Evolutionary conservation across 495 filamentous ascomycete species (phyloP), one percentile per base, ranked within the genome.

Genomic region (Chaetomium cochliodes): DNA sequence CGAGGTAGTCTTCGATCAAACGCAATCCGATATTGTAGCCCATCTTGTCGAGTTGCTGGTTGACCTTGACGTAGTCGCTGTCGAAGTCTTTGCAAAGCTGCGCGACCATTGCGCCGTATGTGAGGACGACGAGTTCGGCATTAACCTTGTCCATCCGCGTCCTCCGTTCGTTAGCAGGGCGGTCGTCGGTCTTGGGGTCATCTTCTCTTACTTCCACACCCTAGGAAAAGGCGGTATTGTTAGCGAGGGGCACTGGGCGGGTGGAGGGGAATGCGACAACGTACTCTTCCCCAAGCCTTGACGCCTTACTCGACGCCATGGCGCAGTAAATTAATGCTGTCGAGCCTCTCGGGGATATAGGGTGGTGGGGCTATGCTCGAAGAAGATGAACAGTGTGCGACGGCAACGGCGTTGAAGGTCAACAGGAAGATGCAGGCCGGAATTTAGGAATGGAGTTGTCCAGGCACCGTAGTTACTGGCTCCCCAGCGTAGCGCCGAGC

Each of bases 1-100:
- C 94, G 46, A 98, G 87, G 74, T 96, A 98, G 75, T 98, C 94
- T 70, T 98, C 94, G 74, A 98, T 97, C 68, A 98, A 80, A 28
- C 94, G 90, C 76, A 98, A 84, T 9, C 94, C 94, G 64, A 98
- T 98, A 69, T 97, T 97, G 81, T 98, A 96, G 44, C 94, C 94
- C 94, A 98, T 98, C 79, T 92, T 96, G 73, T 98, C 94, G 52
- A 98, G 81, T 74, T 98, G 94, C 78, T 92, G 91, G 79, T 98
- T 98, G 74, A 92, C 93, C 74, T 98, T 91, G 57, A 86, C 82
- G 70, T 98, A 98, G 76, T 97, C 89, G 65, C 86, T 87, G 66
- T 97, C 92, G 72, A 89, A 96, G 81, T 98, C 94, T 74, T 93
- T 92, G 79, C 92, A 97, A 59, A 98, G 83, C 76, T 98, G 94